Conservation (phyloP, 2,329 filamentous ascomycete species). For the Cercospora sp. region DNA sequence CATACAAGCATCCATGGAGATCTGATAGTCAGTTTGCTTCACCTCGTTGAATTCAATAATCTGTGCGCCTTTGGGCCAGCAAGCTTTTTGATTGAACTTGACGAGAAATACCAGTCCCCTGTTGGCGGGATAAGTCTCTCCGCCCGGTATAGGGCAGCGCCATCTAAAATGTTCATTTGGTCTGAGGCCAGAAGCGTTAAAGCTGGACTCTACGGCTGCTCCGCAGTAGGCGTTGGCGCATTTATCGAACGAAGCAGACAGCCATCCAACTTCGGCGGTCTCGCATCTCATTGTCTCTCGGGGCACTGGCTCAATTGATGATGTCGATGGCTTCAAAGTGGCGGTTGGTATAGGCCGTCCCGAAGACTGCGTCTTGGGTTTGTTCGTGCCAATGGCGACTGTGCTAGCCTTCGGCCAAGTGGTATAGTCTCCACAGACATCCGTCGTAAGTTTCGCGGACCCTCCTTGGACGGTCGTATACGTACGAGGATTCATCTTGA, state of each 20-base stretch:
- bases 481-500: not conserved
- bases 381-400: not conserved
- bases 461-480: not conserved
- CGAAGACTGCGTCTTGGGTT: not conserved
- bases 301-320: no score
- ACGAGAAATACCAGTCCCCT: not conserved
- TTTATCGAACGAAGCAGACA: no score
- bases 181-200: no score
- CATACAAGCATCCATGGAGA: not conserved
- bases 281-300: not conserved
- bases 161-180: no score
- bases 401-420: constrained; percentile 1
- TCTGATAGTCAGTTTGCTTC: no score
- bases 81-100: no score
- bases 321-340: not conserved
- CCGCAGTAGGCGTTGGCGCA: no score
- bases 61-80: no score
- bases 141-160: no score
- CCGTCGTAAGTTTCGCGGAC: not conserved
- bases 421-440: not conserved
- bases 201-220: no score
- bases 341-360: not conserved
- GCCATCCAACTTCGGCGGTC: not conserved
- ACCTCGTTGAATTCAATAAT: no score
- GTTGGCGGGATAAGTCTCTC: no score